Conservation (phyloP, 78 protist species). For the Cavenderia fasciculata region DNA sequence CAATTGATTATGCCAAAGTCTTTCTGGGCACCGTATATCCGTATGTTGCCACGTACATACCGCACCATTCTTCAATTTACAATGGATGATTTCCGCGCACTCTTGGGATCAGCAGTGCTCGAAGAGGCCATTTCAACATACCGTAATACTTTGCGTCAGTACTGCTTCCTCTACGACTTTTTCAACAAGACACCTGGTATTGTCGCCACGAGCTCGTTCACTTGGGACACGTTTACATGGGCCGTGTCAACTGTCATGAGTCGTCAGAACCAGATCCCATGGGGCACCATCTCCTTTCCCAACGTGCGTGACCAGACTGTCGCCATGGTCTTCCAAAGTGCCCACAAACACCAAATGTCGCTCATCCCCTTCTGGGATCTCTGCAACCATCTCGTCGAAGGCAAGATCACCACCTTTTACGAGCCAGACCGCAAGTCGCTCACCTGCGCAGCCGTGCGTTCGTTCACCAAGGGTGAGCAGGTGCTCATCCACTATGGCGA, state of each 20-base stretch:
- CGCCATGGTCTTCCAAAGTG: neutral
- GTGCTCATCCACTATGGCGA: constrained; percentile 66
- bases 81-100: constrained; percentile 1
- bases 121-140: constrained; percentile 1
- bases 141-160: constrained; percentile 34
- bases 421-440: neutral
- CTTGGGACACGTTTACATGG: constrained; percentile 64
- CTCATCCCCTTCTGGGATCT: constrained; percentile 83
- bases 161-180: constrained; percentile 32
- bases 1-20: neutral
- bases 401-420: constrained; percentile 56
- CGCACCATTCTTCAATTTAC: constrained; percentile 10
- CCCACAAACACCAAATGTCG: neutral
- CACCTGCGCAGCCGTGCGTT: constrained; percentile 8
- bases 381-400: constrained; percentile 30
- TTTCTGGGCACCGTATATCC: constrained; percentile 62
- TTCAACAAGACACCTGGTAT: constrained; percentile 21
- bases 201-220: constrained; percentile 24
- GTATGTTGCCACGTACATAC: constrained; percentile 43
- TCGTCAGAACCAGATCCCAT: constrained; percentile 61
- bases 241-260: constrained; percentile 51
- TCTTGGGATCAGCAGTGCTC: constrained; percentile 4
- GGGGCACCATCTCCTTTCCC: too few species aligned
- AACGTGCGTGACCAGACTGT: neutral
- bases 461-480: constrained; percentile 62